Conservation (phyloP, 768 basidiomycete species). For the Sistotremastrum suecicum region DNA sequence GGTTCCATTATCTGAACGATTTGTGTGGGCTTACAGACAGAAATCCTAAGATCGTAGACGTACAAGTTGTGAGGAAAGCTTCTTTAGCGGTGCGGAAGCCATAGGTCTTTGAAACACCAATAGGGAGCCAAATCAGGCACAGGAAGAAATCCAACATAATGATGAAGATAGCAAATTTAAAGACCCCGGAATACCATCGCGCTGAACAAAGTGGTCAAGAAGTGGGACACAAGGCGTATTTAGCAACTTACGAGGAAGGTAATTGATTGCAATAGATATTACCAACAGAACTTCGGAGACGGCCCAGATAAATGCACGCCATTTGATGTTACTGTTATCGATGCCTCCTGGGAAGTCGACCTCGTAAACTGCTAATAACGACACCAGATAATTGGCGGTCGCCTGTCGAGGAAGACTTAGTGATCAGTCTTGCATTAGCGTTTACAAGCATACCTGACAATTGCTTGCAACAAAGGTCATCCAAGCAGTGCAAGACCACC, state of each 20-base stretch:
- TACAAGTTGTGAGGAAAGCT: constrained; percentile 72
- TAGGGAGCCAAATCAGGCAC: constrained; percentile 84
- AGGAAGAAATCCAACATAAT: constrained; percentile 83
- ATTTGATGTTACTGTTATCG: constrained; percentile 58
- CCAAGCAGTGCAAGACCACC: constrained; percentile 95
- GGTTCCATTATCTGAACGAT: constrained; percentile 70
- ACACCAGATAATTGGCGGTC: constrained; percentile 82
- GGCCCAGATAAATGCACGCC: constrained; percentile 76
- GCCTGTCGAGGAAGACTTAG: constrained; percentile 29
- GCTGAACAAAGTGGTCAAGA: constrained; percentile 9
- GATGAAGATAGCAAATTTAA: constrained; percentile 58
- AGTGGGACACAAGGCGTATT: not conserved
- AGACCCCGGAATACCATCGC: constrained; percentile 49
- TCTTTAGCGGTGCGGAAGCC: constrained; percentile 77
- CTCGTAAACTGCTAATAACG: constrained; percentile 69
- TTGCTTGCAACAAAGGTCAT: constrained; percentile 86
- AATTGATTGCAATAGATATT: constrained; percentile 68
- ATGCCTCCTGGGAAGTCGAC: constrained; percentile 74
- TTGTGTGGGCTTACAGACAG: not conserved
- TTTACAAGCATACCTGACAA: constrained; percentile 45
- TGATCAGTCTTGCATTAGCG: not conserved
- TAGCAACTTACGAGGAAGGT: constrained; percentile 50
- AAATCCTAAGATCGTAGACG: constrained; percentile 11
- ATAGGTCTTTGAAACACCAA: constrained; percentile 79
- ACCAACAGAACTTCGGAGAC: constrained; percentile 62